Base-by-base conservation (phyloP, 441 rosid genomes). In the Euphorbia celastroides region DNA sequence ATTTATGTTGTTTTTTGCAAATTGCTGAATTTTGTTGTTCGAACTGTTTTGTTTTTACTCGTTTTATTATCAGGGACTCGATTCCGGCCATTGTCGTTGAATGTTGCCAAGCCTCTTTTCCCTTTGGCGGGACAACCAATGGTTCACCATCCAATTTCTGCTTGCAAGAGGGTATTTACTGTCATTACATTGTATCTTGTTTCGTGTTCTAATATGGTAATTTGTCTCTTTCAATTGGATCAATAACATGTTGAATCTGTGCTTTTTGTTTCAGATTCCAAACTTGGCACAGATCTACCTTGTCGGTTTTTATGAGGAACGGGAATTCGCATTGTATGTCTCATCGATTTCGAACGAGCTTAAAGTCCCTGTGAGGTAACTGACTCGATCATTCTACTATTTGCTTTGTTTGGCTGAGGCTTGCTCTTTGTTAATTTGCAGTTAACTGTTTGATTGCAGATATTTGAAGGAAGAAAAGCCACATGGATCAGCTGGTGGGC, bases 401-500 rank as follows among this genome's bases (percentile, higher is more conserved):
- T 62, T 31, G 27, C 0, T 36, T 64, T 11, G 27, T 34, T 54
- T 57, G 67, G 5, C 65, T 48, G n/a, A 31, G 16, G 25, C 5
- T 66, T 70, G 46, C 30, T 60, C 57, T 68, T 72, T 41, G 5
- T 4, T n/a, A n/a, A n/a, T 61, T 26, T 11, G 28, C 32, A 27
- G 20, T 19, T 17, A 16, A 20, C 5, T 44, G 14, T 52, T 54
- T 62, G 70, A 32, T 68, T 59, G 22, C 67, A 92, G 98, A 77
- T 92, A 89, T 84, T 77, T 89, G 81, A 88, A 79, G 80, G 98
- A 92, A 79, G 92, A 92, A 72, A 88, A 82, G 57, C 96, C 98
- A 0, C 96, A 89, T 76, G 98, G 98, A 69, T 92, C 96, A 0
- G 98, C 98, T 67, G 98, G 98, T 80, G 97, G 92, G 48, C 93